Base-by-base conservation (phyloP, 208 protist genomes). In the Trypanosoma theileri region DNA sequence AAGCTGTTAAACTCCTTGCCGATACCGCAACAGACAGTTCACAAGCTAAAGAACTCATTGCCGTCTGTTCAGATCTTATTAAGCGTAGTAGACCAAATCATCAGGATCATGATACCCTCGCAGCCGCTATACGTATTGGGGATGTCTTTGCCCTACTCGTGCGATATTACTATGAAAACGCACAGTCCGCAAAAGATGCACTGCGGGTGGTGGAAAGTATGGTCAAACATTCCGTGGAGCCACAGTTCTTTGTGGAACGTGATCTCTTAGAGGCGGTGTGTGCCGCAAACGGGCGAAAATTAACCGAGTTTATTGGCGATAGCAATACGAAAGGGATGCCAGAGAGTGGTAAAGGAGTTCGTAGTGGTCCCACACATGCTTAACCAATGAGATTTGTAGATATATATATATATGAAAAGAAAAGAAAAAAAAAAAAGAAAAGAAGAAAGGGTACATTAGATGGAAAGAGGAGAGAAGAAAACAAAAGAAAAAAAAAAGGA, bases 101-200 rank as follows among this genome's bases (percentile, higher is more conserved):
- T 61, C 69, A 76, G 4, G 87, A 95, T 71, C 71, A 87, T 56
- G 64, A 83, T 14, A 71, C 83, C 21, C 77, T 97, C 17, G 76
- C 96, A 7, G 58, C 77, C 1, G 82, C 93, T 21, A 74, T 99
- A 22, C 85, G 96, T 56, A 82, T 98, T 26, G 97, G 97, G 24
- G 97, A 99, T 67, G 92, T 99, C 24, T 99, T 95, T 71, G 96
- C 95, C 11, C 79, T 98, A 10, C 84, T 99, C 19, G 92, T 98
- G 54, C 88, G 96, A 60, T 96, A 96, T 58, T 97, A 98, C 71
- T 84, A 85, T 67, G 84, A 89, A 42, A 91, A 87, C 66, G 69
- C 89, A 17, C 64, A 82, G 2, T 79, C 98, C 65, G 46, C 82
- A 14, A 76, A 81, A 48, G 90, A 97, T 64, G 94, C 94, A 3